Conservation (phyloP, 1,139 yeast species). For the Kluyveromyces sp. region DNA sequence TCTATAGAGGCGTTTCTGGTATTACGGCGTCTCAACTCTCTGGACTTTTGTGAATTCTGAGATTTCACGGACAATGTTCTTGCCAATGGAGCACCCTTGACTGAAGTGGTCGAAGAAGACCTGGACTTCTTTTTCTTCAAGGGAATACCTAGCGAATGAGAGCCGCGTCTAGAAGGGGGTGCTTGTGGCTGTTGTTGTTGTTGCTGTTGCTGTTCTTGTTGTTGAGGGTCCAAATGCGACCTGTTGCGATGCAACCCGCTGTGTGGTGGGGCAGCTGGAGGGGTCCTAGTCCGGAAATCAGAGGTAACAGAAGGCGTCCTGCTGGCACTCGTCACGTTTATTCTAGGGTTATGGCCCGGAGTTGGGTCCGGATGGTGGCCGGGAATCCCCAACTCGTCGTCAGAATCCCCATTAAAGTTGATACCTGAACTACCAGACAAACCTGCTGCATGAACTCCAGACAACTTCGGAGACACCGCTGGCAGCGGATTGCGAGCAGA, state of each 20-base stretch:
- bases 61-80: conserved; percentile 12
- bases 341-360: background rate
- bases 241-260: background rate
- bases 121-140: conserved; percentile 9
- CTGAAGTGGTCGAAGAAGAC: conserved; percentile 9
- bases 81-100: conserved; percentile 6
- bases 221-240: background rate
- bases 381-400: conserved; percentile 3
- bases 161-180: conserved; percentile 10
- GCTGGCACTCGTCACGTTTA: background rate
- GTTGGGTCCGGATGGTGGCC: background rate
- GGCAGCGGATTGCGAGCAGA: background rate
- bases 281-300: no score
- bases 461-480: background rate
- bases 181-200: no score
- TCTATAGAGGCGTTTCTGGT: conserved; percentile 36
- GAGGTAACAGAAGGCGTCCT: background rate
- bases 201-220: no score
- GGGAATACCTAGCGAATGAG: conserved; percentile 10
- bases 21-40: conserved; percentile 10
- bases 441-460: background rate
- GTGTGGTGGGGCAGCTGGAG: background rate
- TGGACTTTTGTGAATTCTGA: conserved; percentile 9
- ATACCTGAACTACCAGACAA: conserved; percentile 4
- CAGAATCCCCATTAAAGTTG: conserved; percentile 13